Evolutionary conservation across 768 basidiomycete species (phyloP).

Genomic region (Podaxis mareebaensis): DNA sequence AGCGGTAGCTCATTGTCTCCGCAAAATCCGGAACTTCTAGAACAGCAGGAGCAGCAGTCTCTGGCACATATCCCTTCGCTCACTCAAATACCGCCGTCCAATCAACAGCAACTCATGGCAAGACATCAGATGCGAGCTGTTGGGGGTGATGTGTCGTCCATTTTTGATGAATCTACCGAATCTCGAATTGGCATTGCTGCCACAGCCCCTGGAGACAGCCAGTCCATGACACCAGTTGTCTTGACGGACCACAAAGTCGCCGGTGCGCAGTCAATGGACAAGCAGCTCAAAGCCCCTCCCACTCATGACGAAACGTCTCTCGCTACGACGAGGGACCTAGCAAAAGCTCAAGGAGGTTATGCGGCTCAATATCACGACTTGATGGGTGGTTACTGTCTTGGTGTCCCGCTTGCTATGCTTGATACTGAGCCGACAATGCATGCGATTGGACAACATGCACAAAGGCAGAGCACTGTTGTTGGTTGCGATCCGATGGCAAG

Average conservation of each 20-base stretch:
- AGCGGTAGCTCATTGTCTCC: background rate
- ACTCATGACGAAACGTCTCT: background rate
- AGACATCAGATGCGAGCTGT: slow-evolving; percentile 3
- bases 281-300: background rate
- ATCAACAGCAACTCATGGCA: background rate
- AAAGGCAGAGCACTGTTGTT: background rate
- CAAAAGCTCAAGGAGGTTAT: background rate
- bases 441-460: background rate
- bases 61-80: background rate
- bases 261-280: background rate
- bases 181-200: background rate
- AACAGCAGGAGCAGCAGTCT: slow-evolving; percentile 3
- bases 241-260: background rate
- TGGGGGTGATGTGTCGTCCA: background rate
- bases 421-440: background rate
- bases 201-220: background rate
- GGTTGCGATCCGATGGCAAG: background rate
- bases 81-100: background rate
- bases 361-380: slow-evolving; percentile 5
- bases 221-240: background rate
- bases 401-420: slow-evolving; percentile 1
- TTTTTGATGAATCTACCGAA: background rate
- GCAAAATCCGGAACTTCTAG: background rate
- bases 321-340: background rate
- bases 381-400: slow-evolving; percentile 10